Evolutionary conservation across 305 asterid species (phyloP).

Genomic region (Solanum hybrid): DNA sequence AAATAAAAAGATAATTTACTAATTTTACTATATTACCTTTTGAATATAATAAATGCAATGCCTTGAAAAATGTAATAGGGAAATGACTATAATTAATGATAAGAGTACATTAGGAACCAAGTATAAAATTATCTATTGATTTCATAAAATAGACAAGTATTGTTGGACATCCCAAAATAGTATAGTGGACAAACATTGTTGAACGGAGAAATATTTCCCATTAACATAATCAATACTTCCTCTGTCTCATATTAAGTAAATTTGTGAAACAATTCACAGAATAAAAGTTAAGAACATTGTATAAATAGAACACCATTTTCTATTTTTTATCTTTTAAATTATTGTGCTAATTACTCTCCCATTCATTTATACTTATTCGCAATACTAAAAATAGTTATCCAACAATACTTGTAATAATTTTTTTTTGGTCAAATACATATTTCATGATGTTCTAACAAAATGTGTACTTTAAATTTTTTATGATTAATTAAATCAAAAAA

Average conservation of each 20-base stretch:
- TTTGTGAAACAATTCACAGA: neutral
- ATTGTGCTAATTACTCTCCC: neutral
- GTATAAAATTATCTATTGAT: too few relatives aligned
- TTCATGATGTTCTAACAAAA: neutral
- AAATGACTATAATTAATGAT: too few relatives aligned
- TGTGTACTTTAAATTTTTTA: neutral
- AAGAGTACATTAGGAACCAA: too few relatives aligned
- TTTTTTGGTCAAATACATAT: neutral
- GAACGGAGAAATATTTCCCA: neutral
- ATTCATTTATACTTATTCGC: too few relatives aligned
- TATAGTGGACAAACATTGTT: neutral
- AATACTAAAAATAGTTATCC: neutral
- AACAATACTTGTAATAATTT: too few relatives aligned
- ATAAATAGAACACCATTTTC: neutral
- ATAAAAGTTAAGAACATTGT: neutral
- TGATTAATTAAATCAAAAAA: too few relatives aligned
- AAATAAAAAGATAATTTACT: too few relatives aligned
- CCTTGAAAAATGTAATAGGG: neutral
- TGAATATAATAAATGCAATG: too few relatives aligned
- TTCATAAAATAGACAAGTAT: too few relatives aligned
- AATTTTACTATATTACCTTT: too few relatives aligned
- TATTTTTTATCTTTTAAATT: neutral
- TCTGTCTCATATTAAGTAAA: neutral
- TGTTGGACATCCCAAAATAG: too few relatives aligned
- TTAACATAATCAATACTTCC: too few relatives aligned